Conservation (phyloP, 164 flowering plant genomes). For the Vitis vinifera region DNA sequence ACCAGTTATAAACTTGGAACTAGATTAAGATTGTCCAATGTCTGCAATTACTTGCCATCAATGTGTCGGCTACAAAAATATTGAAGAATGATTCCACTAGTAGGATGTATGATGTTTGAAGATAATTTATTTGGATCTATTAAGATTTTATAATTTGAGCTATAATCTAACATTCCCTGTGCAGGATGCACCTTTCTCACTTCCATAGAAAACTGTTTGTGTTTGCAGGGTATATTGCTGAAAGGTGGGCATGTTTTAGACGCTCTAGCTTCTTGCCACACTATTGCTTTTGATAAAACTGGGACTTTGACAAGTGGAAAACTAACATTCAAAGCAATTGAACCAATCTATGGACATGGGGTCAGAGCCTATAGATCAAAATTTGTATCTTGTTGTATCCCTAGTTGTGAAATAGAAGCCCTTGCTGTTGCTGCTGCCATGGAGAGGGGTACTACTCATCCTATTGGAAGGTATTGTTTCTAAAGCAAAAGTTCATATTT, state of each 20-base stretch:
- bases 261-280: conserved; percentile 88
- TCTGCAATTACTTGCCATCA: no score
- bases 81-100: no score
- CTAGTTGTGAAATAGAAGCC: conserved; percentile 95
- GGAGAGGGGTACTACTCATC: conserved; percentile 99
- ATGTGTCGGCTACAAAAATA: no score
- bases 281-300: conserved; percentile 97
- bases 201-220: neutral
- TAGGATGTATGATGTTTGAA: no score
- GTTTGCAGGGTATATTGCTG: conserved; percentile 82
- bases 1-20: no score
- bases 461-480: conserved; percentile 89
- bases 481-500: neutral
- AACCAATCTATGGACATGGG: conserved; percentile 87
- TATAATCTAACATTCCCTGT: neutral
- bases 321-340: conserved; percentile 86
- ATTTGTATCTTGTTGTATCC: conserved; percentile 67
- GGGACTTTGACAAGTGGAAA: conserved; percentile 97
- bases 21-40: no score
- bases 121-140: no score
- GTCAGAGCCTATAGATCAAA: conserved; percentile 20
- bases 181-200: neutral
- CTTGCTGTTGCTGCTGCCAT: conserved; percentile 99
- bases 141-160: no score
- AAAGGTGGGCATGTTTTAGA: conserved; percentile 97